phyloP scores from a whole-genome alignment of 1,284 basidiomycete species.

The Ustilago nuda region DNA sequence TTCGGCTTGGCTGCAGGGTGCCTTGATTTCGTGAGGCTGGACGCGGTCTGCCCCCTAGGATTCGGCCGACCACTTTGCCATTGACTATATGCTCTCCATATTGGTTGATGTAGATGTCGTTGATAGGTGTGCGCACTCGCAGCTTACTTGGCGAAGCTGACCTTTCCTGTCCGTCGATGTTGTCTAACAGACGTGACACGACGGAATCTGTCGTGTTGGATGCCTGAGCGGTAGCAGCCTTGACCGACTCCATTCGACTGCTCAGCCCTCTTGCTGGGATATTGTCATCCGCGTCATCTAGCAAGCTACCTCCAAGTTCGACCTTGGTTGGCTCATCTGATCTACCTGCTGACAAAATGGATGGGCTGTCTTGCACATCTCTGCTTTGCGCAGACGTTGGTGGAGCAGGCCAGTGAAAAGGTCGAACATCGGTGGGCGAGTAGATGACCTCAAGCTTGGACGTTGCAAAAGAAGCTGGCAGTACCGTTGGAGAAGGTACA shows the following conservation, averaged over 20 bases:
- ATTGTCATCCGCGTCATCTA: constrained; percentile 36
- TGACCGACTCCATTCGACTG: constrained; percentile 31
- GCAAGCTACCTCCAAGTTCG: constrained; percentile 6
- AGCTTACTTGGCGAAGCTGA: constrained; percentile 25
- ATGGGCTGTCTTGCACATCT: constrained; percentile 6
- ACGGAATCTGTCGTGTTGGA: not conserved
- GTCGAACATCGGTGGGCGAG: constrained; percentile 45
- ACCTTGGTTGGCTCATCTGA: constrained; percentile 18
- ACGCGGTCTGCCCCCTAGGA: constrained; percentile 38
- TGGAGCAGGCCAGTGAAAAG: constrained; percentile 35
- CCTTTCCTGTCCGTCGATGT: not conserved
- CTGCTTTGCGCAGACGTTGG: not conserved
- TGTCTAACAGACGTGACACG: not conserved
- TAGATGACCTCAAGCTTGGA: constrained; percentile 39
- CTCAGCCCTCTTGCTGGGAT: constrained; percentile 33
- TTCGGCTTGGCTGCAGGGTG: not conserved
- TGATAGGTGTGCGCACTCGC: constrained; percentile 22
- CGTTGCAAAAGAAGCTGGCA: constrained; percentile 16
- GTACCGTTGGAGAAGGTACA: not conserved
- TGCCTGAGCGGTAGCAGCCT: constrained; percentile 15
- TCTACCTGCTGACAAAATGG: not conserved
- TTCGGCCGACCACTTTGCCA: constrained; percentile 48
- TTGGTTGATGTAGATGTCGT: constrained; percentile 54
- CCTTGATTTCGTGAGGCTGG: constrained; percentile 13
- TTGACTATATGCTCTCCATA: constrained; percentile 49